A percentile compares a stretch with the other conserved stretches of the same genome.
phyloP scores from a whole-genome alignment of 257 asterid species.

The Capsicum chinense region DNA sequence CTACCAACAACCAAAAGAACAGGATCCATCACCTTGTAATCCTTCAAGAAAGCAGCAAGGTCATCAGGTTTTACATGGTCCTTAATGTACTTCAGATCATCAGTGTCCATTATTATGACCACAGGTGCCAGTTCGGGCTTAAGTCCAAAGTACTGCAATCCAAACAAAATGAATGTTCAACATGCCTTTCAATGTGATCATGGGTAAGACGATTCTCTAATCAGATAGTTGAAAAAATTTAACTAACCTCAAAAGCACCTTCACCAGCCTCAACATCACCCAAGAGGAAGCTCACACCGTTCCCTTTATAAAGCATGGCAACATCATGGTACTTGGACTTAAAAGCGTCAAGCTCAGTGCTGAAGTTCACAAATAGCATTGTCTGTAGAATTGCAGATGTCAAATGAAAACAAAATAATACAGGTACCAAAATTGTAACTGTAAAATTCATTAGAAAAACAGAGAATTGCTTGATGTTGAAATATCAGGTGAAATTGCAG shows the following conservation, averaged over 20 bases:
- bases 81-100: conserved; percentile 62
- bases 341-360: conserved; percentile 60
- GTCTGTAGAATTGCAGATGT: conserved; percentile 48
- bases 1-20: neutral
- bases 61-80: conserved; percentile 63
- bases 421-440: neutral
- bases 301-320: conserved; percentile 65
- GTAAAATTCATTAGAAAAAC: neutral
- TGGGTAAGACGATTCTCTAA: neutral
- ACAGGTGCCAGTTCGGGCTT: conserved; percentile 66
- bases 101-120: conserved; percentile 53
- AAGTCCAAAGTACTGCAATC: conserved; percentile 79
- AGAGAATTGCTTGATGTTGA: neutral
- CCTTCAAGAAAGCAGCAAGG: conserved; percentile 65
- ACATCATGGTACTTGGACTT: conserved; percentile 58
- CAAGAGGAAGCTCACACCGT: conserved; percentile 70
- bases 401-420: neutral
- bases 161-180: conserved; percentile 29
- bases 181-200: conserved; percentile 5
- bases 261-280: conserved; percentile 67
- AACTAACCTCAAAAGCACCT: conserved; percentile 75
- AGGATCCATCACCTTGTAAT: conserved; percentile 51
- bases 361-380: conserved; percentile 74
- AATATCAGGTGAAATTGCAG: conserved; percentile 19
- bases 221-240: neutral